phyloP scores from a whole-genome alignment of 2,329 filamentous ascomycete species.

The Botrytis pseudocinerea region DNA sequence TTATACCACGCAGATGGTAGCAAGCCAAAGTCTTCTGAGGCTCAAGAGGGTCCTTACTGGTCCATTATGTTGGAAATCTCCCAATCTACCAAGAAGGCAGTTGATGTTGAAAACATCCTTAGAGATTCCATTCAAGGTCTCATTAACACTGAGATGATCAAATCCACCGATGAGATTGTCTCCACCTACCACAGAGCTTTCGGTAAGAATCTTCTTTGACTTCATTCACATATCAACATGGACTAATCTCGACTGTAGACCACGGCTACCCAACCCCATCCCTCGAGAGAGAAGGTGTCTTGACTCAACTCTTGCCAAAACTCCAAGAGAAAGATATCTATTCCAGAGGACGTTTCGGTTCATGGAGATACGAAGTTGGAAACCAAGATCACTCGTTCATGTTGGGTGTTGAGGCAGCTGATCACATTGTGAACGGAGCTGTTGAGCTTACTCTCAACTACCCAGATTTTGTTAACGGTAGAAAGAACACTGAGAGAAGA shows the following conservation, averaged over 20 bases:
- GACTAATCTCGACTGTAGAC: conserved; percentile 47
- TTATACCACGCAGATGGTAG: conserved; percentile 82
- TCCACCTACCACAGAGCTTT: conserved; percentile 98
- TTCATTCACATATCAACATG: background rate
- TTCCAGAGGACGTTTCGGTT: conserved; percentile 95
- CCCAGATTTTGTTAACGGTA: conserved; percentile 70
- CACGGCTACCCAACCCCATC: conserved; percentile 97
- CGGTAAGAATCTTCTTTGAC: conserved; percentile 26
- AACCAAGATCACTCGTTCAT: conserved; percentile 74
- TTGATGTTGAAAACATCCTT: conserved; percentile 81
- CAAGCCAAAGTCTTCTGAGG: conserved; percentile 69
- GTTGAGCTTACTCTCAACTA: conserved; percentile 77
- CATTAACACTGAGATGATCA: conserved; percentile 96
- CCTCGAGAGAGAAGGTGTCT: conserved; percentile 91
- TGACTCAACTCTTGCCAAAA: conserved; percentile 89
- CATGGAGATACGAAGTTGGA: conserved; percentile 93
- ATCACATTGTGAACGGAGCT: conserved; percentile 71
- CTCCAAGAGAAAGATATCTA: conserved; percentile 89
- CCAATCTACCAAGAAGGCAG: conserved; percentile 92
- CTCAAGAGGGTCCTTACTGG: conserved; percentile 95
- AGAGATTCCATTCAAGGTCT: conserved; percentile 93
- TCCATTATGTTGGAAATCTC: conserved; percentile 99
- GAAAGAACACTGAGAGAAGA: conserved; percentile 44
- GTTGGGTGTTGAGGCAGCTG: conserved; percentile 73
- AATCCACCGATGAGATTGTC: conserved; percentile 88